phyloP scores from a whole-genome alignment of 2,329 filamentous ascomycete genomes.

The Beauveria sp. region DNA sequence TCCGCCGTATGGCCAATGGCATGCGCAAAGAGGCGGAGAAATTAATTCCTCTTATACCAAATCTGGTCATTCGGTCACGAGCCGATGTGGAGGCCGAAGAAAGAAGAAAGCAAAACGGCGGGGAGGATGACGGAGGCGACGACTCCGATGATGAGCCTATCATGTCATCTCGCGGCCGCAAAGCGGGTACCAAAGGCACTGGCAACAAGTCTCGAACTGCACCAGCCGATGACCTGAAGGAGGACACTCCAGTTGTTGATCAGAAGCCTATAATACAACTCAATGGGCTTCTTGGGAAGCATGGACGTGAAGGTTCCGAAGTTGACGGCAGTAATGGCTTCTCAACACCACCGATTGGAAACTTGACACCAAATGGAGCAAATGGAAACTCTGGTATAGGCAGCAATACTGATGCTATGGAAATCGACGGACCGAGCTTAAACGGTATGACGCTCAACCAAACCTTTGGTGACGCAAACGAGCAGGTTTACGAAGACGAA shows the following conservation, averaged over 20 bases:
- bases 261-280: conserved; percentile 65
- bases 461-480: conserved; percentile 56
- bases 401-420: conserved; percentile 78
- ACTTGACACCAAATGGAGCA: conserved; percentile 64
- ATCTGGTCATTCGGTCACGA: conserved; percentile 81
- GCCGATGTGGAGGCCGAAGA: conserved; percentile 90
- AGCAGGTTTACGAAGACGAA: conserved; percentile 81
- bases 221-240: conserved; percentile 57
- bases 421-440: conserved; percentile 71
- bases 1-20: conserved; percentile 86
- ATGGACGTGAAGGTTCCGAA: conserved; percentile 67
- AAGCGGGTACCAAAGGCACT: conserved; percentile 67
- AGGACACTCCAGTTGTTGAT: conserved; percentile 71
- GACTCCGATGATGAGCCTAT: conserved; percentile 97
- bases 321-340: conserved; percentile 81
- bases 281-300: conserved; percentile 53
- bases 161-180: conserved; percentile 92
- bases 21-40: conserved; percentile 99
- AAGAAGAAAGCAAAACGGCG: conserved; percentile 77
- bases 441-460: conserved; percentile 57
- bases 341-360: conserved; percentile 68
- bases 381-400: conserved; percentile 60
- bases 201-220: conserved; percentile 67
- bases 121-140: conserved; percentile 73
- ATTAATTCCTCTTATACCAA: conserved; percentile 87